Evolutionary conservation across 192 early-diverging fungal species (phyloP).

Genomic region (Gryganskiella cystojenkinii): DNA sequence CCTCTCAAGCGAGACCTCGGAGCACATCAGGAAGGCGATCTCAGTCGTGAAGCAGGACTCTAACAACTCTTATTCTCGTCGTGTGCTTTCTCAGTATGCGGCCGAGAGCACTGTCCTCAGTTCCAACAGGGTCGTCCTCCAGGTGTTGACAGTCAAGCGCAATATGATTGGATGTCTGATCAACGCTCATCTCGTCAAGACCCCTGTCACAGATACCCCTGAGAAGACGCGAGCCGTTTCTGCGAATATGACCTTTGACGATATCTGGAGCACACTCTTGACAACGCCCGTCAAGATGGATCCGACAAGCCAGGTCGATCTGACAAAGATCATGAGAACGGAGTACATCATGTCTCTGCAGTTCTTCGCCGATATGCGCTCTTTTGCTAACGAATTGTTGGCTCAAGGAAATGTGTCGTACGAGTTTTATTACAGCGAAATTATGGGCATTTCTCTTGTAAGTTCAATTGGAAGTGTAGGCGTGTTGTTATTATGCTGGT

Average conservation of each 20-base stretch:
- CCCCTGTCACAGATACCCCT: constrained; percentile 14
- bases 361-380: constrained; percentile 65
- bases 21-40: constrained; percentile 57
- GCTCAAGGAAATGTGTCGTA: constrained; percentile 58
- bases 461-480: no score
- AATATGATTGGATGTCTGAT: constrained; percentile 64
- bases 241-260: constrained; percentile 40
- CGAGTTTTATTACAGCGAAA: constrained; percentile 63
- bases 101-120: constrained; percentile 58
- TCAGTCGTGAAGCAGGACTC: constrained; percentile 47
- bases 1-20: constrained; percentile 58
- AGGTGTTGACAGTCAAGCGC: constrained; percentile 60
- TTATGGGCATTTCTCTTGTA: constrained; percentile 69
- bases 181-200: constrained; percentile 14
- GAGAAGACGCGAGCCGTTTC: not conserved
- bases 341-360: constrained; percentile 65
- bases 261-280: constrained; percentile 54
- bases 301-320: constrained; percentile 21
- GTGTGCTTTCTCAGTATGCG: constrained; percentile 59
- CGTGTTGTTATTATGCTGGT: no score
- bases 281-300: constrained; percentile 21
- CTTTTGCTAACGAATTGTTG: constrained; percentile 54
- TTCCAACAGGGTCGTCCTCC: constrained; percentile 63
- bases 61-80: constrained; percentile 56
- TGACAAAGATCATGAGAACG: constrained; percentile 55